Evolutionary conservation across 805 yeast species (phyloP).

Genomic region (Yarrowia bubula): DNA sequence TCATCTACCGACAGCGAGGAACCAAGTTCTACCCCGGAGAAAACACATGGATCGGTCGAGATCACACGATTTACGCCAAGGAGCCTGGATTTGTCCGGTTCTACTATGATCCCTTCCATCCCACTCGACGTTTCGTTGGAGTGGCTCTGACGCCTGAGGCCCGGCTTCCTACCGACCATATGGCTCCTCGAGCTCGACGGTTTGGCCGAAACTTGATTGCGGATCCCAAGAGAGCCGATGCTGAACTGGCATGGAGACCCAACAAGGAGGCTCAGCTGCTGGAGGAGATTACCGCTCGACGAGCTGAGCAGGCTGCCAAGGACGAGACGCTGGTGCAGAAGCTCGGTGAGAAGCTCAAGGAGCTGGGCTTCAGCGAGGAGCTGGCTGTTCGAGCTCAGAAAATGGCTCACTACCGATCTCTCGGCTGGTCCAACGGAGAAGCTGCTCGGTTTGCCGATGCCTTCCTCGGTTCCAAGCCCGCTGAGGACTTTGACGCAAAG

Average conservation of each 20-base stretch:
- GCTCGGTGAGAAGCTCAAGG: slow-evolving; percentile 3
- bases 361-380: neutral
- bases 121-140: slow-evolving; percentile 85
- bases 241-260: slow-evolving; percentile 49
- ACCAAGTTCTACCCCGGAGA: slow-evolving; percentile 94
- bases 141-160: slow-evolving; percentile 66
- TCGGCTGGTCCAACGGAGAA: slow-evolving; percentile 16
- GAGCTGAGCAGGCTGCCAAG: neutral
- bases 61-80: slow-evolving; percentile 84
- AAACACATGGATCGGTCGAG: slow-evolving; percentile 78
- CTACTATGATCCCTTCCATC: slow-evolving; percentile 95
- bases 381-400: neutral
- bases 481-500: neutral
- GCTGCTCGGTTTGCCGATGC: slow-evolving; percentile 21
- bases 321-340: neutral
- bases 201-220: slow-evolving; percentile 64
- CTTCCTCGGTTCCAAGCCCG: neutral
- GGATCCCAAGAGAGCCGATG: slow-evolving; percentile 50
- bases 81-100: slow-evolving; percentile 94
- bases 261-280: slow-evolving; percentile 20
- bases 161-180: slow-evolving; percentile 82
- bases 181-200: slow-evolving; percentile 82
- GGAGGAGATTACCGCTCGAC: slow-evolving; percentile 6
- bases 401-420: slow-evolving; percentile 12
- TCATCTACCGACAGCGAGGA: slow-evolving; percentile 91